Base-by-base conservation (phyloP, 2,329 filamentous ascomycete genomes). In the Pseudocercospora pini-densiflorae region DNA sequence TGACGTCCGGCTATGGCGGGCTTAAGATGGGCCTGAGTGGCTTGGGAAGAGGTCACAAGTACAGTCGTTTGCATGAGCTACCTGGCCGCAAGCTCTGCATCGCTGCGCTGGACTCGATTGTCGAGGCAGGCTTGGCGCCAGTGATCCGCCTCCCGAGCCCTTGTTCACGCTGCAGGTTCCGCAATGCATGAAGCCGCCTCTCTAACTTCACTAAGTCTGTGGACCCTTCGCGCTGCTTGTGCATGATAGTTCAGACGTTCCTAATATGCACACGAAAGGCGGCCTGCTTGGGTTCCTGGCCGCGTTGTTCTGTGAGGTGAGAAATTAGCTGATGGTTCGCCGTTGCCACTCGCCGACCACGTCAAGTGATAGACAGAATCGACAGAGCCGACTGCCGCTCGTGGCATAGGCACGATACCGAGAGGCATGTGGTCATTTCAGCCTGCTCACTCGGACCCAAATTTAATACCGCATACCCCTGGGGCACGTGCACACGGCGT, bases 101-200 rank as follows among this genome's bases (percentile, higher is more conserved):
- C 40, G 51, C 27, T 55, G 51, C 61, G 57, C 60, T 47, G 51
- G 57, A 60, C 61, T 66, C 65, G 63, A 70, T 66, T 54, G 47
- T 64, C 68, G 64, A 64, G 63, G 53, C 65, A 59, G 45, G 47
- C 68, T 70, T 70, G 68, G 68, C 68, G 55, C 57, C 23, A 60
- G 59, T 49, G 60, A 49, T 51, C 49, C 47, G 60, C 66, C 49
- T 61, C 60, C 65, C 29, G 67, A 69, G 67, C 65, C 65, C 64
- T 69, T n/a, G 31, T 63, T 54, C 54, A 53, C 54, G 62, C 62
- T 68, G 68, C 68, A 68, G 66, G 67, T 68, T 67, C 67, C 57
- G 59, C 54, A 54, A 63, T 51, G 69, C 66, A 67, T 59, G 62
- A 59, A 64, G 58, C 59, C 65, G 62, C 59, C 40, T 29, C 21